Base-by-base conservation (phyloP, 2,329 filamentous ascomycete genomes). In the Cercospora zeae-maydis region DNA sequence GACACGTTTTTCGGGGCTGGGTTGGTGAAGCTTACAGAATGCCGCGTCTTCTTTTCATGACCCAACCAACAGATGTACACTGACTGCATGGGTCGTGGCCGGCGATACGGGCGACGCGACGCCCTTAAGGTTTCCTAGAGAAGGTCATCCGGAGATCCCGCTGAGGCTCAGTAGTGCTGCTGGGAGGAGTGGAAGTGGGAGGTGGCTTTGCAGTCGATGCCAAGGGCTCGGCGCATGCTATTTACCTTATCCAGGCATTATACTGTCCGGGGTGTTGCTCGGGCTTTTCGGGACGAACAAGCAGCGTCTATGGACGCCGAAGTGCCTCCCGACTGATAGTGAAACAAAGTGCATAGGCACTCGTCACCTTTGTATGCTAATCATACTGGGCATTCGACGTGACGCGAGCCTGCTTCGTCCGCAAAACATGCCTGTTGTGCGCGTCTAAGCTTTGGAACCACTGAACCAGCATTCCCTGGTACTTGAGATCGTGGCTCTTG, bases 151-250 rank as follows among this genome's bases (percentile, higher is more conserved):
- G 39, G 39, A 45, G 19, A 11, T 45, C 21, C 39, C 39, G 39
- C 39, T 45, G 39, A 45, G 39, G 39, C 39, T 45, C 39, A 16
- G 39, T 6, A 16, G 39, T 6, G 39, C 19, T 45, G 39, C 39
- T 24, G 39, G 39, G 39, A 13, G 39, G 16, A 45, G 39, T 16
- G 39, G 24, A 27, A 3, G 24, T 27, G 24, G 24, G 24, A 54
- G 24, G 30, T 19, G 85, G 85, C 6, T 89, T 85, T 72, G 79
- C 82, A 9, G 84, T 87, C 10, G 79, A 80, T 1, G 81, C 78
- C 4, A 79, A 84, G 73, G 69, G 72, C 31, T 89, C 86, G 86
- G 78, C 84, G n/a, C 88, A 85, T 86, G 83, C 83, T 27, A 31
- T 34, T 36, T 54, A 27, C 24, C 24, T 27, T 6, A 27, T 27